phyloP scores from a whole-genome alignment of 164 flowering plant species.

The Sedum album region DNA sequence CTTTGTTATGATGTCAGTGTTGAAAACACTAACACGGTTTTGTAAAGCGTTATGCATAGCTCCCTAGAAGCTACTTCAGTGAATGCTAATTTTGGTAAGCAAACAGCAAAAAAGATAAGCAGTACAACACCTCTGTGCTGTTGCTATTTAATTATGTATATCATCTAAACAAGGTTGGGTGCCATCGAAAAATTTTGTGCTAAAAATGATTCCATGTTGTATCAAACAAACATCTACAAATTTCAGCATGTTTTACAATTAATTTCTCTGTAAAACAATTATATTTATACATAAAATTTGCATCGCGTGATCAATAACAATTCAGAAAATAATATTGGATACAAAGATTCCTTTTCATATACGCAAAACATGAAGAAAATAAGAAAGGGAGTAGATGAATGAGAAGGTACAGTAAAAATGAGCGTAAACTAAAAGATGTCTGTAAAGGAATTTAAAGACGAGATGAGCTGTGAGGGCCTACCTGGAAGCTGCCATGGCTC shows the following conservation, averaged over 20 bases:
- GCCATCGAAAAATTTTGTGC: neutral
- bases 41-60: neutral
- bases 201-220: neutral
- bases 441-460: neutral
- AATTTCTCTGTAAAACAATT: too few species aligned
- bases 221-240: neutral
- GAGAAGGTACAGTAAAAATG: too few species aligned
- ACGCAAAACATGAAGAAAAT: too few species aligned
- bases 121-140: neutral
- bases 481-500: conserved; percentile 97
- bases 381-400: too few species aligned
- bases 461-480: conserved; percentile 15
- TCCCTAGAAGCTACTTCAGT: conserved; percentile 1
- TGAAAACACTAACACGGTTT: neutral
- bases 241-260: neutral
- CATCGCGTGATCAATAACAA: too few species aligned
- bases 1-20: conserved; percentile 3
- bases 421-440: too few species aligned
- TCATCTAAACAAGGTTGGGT: neutral
- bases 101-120: neutral
- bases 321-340: too few species aligned
- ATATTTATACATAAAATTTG: too few species aligned
- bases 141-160: too few species aligned
- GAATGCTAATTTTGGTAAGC: conserved; percentile 1
- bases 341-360: too few species aligned